A percentile compares a stretch with the other conserved stretches of the same genome.
These are phyloP conservation scores for Dactylellina parvicollis DNA, from an alignment of 2,329 filamentous ascomycete genomes.

Conservation along the genomic window DNA sequence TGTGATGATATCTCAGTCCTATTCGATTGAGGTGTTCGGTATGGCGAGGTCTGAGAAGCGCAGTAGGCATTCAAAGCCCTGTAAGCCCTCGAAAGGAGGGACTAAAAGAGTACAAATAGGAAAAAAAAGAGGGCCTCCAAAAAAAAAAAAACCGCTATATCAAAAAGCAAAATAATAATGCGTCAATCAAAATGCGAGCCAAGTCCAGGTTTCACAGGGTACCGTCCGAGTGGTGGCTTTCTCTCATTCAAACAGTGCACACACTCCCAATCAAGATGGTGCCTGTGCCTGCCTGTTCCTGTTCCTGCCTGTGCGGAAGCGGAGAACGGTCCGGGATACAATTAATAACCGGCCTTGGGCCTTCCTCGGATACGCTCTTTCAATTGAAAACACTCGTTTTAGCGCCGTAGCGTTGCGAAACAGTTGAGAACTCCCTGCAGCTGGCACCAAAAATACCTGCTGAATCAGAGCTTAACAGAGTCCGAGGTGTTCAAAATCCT, in stretches of 20 bases:
- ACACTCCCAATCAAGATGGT: conserved; percentile 44
- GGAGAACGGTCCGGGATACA: conserved; percentile 54
- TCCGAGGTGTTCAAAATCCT: not conserved
- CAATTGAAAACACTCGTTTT: conserved; percentile 49
- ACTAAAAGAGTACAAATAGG: conserved; percentile 28
- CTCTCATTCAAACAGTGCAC: conserved; percentile 22
- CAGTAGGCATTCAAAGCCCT: conserved; percentile 52
- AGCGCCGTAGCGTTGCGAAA: conserved; percentile 45
- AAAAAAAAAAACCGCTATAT: conserved; percentile 18
- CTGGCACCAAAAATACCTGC: conserved; percentile 43
- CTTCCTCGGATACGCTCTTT: conserved; percentile 14
- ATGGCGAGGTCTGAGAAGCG: conserved; percentile 36
- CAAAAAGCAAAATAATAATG: conserved; percentile 40
- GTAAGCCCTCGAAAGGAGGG: conserved; percentile 33
- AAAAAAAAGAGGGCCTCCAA: conserved; percentile 13
- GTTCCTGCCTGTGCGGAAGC: conserved; percentile 54
- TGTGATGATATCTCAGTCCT: conserved; percentile 43
- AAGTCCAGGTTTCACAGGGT: conserved; percentile 46
- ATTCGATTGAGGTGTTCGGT: conserved; percentile 32
- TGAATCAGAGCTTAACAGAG: conserved; percentile 10
- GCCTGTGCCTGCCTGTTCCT: conserved; percentile 34
- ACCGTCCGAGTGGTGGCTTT: conserved; percentile 45
- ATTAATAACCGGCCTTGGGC: conserved; percentile 51
- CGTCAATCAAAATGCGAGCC: conserved; percentile 51
- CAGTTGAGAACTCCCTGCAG: conserved; percentile 34